phyloP scores from a whole-genome alignment of 73 alveolate genomes.

The Tetrahymena malaccensis region DNA sequence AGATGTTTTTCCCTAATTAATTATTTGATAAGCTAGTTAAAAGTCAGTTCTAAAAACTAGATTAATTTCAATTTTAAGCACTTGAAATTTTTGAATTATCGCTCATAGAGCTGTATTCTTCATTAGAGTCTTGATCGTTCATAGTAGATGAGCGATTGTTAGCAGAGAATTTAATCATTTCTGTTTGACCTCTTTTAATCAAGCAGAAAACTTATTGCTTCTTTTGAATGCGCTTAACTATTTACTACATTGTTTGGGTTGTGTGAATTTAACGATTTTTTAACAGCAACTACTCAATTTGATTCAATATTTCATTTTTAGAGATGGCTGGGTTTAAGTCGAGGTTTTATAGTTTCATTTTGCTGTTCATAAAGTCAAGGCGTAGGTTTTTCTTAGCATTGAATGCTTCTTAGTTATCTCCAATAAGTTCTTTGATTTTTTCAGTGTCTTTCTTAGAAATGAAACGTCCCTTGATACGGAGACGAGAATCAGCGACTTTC shows the following conservation, averaged over 20 bases:
- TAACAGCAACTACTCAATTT: not conserved
- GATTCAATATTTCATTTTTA: not conserved
- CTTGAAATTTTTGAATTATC: not conserved
- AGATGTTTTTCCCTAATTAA: not conserved
- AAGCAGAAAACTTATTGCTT: not conserved
- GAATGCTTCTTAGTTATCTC: not conserved
- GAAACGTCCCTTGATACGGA: conserved; percentile 20
- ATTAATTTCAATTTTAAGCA: not conserved
- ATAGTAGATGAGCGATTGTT: not conserved
- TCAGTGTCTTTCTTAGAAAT: conserved; percentile 7
- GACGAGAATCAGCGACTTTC: conserved; percentile 24
- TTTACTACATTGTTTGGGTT: not conserved
- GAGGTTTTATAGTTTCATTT: not conserved
- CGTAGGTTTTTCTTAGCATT: not conserved
- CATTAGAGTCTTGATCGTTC: not conserved
- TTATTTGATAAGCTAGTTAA: not conserved
- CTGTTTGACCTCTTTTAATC: not conserved
- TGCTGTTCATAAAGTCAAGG: not conserved
- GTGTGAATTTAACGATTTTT: not conserved
- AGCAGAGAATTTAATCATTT: not conserved
- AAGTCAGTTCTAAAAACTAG: not conserved
- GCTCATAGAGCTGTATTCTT: not conserved
- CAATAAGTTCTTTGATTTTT: conserved; percentile 3
- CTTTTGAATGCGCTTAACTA: not conserved
- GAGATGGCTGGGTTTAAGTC: not conserved